A percentile compares a stretch with the other conserved stretches of the same genome.
Evolutionary conservation across 371 early-diverging fungal genomes (phyloP).

Genomic region (Dichotomocladium elegans): DNA sequence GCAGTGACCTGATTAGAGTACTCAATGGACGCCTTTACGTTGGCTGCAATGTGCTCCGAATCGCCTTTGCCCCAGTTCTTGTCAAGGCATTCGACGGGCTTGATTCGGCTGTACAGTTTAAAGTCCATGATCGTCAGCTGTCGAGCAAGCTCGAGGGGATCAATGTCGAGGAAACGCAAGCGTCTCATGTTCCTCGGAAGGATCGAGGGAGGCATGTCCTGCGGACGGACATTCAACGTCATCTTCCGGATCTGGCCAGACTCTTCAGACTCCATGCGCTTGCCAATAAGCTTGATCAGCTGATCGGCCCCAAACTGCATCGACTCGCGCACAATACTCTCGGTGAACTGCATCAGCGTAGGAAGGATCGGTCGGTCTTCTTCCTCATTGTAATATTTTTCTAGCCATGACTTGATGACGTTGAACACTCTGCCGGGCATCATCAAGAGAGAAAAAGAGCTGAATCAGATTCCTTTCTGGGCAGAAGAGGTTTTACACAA

Average conservation of each 20-base stretch:
- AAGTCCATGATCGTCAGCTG: constrained; percentile 83
- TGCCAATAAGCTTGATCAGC: constrained; percentile 68
- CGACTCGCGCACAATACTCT: constrained; percentile 65
- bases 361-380: constrained; percentile 63
- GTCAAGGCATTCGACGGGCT: constrained; percentile 72
- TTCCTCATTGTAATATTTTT: constrained; percentile 79
- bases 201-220: constrained; percentile 67
- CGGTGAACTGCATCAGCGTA: constrained; percentile 70
- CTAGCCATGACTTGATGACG: constrained; percentile 90
- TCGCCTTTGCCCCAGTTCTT: constrained; percentile 76
- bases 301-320: constrained; percentile 74
- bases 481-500: too few species aligned
- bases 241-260: constrained; percentile 60
- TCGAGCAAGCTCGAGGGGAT: constrained; percentile 82
- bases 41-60: constrained; percentile 51
- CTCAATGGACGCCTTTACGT: constrained; percentile 63
- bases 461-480: too few species aligned
- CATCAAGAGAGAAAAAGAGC: too few species aligned
- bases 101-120: constrained; percentile 62
- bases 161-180: constrained; percentile 64
- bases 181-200: constrained; percentile 67
- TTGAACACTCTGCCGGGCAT: constrained; percentile 92
- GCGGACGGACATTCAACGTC: constrained; percentile 61
- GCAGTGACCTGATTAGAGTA: constrained; percentile 75
- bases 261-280: constrained; percentile 62